Conservation (phyloP, 2,329 filamentous ascomycete species). For the Aspergillus pseudonomiae region DNA sequence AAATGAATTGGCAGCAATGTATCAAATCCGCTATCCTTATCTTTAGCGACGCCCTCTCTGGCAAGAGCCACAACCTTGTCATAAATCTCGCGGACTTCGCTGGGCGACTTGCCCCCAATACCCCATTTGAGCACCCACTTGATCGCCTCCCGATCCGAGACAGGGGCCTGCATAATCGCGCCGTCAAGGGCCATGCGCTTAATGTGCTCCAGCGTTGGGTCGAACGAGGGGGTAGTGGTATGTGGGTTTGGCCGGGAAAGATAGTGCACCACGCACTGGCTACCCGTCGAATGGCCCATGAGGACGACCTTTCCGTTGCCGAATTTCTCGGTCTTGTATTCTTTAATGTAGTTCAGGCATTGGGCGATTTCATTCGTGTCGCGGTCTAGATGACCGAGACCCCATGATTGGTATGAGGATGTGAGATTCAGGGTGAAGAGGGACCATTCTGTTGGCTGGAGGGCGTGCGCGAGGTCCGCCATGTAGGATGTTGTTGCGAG, state of each 20-base stretch:
- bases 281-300: constrained; percentile 71
- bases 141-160: constrained; percentile 73
- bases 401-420: constrained; percentile 60
- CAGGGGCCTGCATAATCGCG: constrained; percentile 76
- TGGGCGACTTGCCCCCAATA: constrained; percentile 27
- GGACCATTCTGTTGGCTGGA: constrained; percentile 55
- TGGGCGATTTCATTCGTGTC: constrained; percentile 58
- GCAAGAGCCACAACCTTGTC: constrained; percentile 38
- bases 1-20: constrained; percentile 37
- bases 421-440: constrained; percentile 56
- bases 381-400: constrained; percentile 53
- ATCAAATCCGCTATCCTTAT: constrained; percentile 25
- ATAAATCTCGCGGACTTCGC: constrained; percentile 31
- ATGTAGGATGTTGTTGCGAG: constrained; percentile 59
- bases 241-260: constrained; percentile 50
- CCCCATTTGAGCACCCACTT: constrained; percentile 40
- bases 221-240: constrained; percentile 33
- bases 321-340: constrained; percentile 34
- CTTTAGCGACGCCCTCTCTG: constrained; percentile 24
- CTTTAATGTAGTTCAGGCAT: constrained; percentile 55
- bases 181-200: constrained; percentile 65
- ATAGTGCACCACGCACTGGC: constrained; percentile 70
- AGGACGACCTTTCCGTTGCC: constrained; percentile 58
- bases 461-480: constrained; percentile 49
- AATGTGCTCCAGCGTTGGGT: constrained; percentile 33